Conservation (phyloP, 2,329 filamentous ascomycete species). For the Pleomassaria siparia region DNA sequence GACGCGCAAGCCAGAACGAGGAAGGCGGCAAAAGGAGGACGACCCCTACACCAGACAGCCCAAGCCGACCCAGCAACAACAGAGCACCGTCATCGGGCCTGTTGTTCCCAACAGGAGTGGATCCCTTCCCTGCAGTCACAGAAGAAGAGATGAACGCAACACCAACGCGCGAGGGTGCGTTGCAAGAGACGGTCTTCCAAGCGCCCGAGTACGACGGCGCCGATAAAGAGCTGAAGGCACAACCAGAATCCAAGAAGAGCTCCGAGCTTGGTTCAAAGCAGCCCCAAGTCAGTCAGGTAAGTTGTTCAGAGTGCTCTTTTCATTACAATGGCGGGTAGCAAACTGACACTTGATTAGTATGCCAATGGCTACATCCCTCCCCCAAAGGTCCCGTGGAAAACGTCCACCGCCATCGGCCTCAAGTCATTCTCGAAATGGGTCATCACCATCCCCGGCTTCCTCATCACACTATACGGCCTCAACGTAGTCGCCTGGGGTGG, state of each 20-base stretch:
- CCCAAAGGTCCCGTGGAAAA: constrained; percentile 55
- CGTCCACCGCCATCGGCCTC: constrained; percentile 60
- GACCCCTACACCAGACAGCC: constrained; percentile 11
- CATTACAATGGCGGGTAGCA: neutral
- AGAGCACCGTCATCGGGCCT: constrained; percentile 7
- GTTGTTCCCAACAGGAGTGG: constrained; percentile 15
- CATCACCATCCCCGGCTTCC: constrained; percentile 72
- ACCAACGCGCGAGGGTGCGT: constrained; percentile 1
- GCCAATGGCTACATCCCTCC: constrained; percentile 47
- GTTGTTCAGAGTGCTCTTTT: neutral
- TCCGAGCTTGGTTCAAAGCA: constrained; percentile 13
- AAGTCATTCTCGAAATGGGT: constrained; percentile 72
- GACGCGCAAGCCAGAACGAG: constrained; percentile 27
- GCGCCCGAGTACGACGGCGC: constrained; percentile 10
- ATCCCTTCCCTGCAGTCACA: constrained; percentile 34
- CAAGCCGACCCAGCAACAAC: constrained; percentile 6
- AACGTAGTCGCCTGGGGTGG: constrained; percentile 88
- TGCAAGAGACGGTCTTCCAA: constrained; percentile 2
- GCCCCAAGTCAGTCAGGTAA: neutral
- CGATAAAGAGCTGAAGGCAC: constrained; percentile 5
- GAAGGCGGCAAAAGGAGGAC: constrained; percentile 11
- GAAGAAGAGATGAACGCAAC: constrained; percentile 25
- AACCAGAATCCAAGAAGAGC: constrained; percentile 16
- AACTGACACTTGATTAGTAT: constrained; percentile 25
- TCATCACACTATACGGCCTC: constrained; percentile 75